phyloP scores from a whole-genome alignment of 352 stramenopile species.

The Pythium myriotylum region DNA sequence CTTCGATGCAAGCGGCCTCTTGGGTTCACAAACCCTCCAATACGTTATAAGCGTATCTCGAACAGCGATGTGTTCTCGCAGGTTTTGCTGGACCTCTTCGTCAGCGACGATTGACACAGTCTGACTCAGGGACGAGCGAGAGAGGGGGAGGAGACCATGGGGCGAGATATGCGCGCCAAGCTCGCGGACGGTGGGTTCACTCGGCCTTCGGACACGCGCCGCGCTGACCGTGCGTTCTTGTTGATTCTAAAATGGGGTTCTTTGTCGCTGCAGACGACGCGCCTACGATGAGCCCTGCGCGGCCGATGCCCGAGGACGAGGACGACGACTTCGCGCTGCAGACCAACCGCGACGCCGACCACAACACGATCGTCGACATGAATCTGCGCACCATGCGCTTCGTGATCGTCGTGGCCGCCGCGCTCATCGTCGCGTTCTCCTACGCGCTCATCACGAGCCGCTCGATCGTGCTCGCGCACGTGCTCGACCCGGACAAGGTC shows the following conservation, averaged over 20 bases:
- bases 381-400: conserved; percentile 50
- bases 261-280: conserved; percentile 8
- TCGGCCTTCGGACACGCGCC: too few species aligned
- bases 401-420: conserved; percentile 36
- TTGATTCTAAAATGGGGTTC: background rate
- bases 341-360: conserved; percentile 50
- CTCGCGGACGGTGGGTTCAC: conserved; percentile 20
- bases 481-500: background rate
- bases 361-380: conserved; percentile 67
- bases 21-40: background rate
- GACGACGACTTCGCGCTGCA: conserved; percentile 10
- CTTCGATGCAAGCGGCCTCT: background rate
- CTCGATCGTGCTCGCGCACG: conserved; percentile 31
- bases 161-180: conserved; percentile 11
- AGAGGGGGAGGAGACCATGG: conserved; percentile 3
- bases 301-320: conserved; percentile 12
- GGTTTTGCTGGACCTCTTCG: too few species aligned
- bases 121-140: too few species aligned
- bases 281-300: conserved; percentile 11
- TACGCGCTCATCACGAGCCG: conserved; percentile 49
- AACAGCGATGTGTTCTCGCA: too few species aligned
- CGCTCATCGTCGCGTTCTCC: conserved; percentile 39
- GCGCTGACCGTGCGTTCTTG: too few species aligned
- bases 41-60: background rate
- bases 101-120: too few species aligned